Evolutionary conservation across 2,329 filamentous ascomycete species (phyloP).

Genomic region (Aureobasidium sp.): DNA sequence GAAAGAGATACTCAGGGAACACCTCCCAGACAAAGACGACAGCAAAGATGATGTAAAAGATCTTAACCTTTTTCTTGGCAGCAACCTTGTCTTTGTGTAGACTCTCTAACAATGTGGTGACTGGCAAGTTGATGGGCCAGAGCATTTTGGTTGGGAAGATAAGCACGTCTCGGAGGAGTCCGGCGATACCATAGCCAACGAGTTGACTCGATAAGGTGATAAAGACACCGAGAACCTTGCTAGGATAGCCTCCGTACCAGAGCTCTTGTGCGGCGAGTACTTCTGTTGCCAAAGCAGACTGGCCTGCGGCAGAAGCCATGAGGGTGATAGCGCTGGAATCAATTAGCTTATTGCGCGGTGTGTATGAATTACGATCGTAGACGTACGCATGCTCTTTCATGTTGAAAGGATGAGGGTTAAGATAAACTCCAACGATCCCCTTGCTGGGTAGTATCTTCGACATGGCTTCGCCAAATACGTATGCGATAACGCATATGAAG

Average conservation of each 20-base stretch:
- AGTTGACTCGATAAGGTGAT: constrained; percentile 43
- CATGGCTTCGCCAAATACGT: constrained; percentile 37
- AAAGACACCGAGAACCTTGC: constrained; percentile 37
- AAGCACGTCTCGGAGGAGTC: constrained; percentile 40
- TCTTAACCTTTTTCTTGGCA: constrained; percentile 34
- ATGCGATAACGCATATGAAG: constrained; percentile 41
- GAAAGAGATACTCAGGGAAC: constrained; percentile 43
- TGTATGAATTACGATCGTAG: neutral
- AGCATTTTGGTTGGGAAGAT: constrained; percentile 45
- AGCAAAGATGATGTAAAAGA: constrained; percentile 37
- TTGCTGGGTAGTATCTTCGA: constrained; percentile 31
- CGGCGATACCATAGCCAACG: constrained; percentile 45
- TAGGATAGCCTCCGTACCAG: constrained; percentile 39
- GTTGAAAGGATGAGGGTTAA: constrained; percentile 35
- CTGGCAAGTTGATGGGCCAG: constrained; percentile 36
- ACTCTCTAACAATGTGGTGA: constrained; percentile 34
- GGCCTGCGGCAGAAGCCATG: constrained; percentile 37
- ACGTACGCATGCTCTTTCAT: constrained; percentile 30
- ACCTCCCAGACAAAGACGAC: constrained; percentile 43
- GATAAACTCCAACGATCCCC: constrained; percentile 29
- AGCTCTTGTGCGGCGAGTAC: constrained; percentile 42
- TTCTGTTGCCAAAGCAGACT: constrained; percentile 31
- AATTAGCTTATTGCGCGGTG: neutral
- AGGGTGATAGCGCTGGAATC: constrained; percentile 29
- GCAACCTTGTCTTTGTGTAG: constrained; percentile 33